These are phyloP conservation scores for Litchi chinensis DNA, from an alignment of 345 rosid species.

Conservation along the genomic window DNA sequence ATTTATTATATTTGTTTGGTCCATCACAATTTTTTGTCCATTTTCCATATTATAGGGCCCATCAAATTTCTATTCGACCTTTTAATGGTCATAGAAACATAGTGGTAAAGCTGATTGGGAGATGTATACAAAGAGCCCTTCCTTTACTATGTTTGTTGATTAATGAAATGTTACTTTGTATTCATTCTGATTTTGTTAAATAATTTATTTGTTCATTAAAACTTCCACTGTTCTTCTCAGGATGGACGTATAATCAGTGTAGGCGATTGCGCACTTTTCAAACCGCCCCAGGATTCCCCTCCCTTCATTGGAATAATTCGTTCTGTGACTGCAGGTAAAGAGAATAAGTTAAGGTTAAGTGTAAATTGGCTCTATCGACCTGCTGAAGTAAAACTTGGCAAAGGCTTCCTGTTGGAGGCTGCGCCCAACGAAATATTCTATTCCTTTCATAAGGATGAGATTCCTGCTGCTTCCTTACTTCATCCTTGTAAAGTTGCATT, in stretches of 20 bases:
- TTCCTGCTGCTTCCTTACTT: constrained; percentile 75
- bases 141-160: not conserved
- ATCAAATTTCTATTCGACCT: not conserved
- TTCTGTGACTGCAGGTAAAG: constrained; percentile 47
- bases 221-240: constrained; percentile 31
- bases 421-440: constrained; percentile 90
- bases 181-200: not conserved
- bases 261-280: constrained; percentile 93
- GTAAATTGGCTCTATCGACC: constrained; percentile 94
- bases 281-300: constrained; percentile 74
- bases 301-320: constrained; percentile 87
- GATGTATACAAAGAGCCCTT: not conserved
- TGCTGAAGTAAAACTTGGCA: constrained; percentile 82
- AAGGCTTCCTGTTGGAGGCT: constrained; percentile 75
- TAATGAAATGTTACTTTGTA: too few species aligned
- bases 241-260: constrained; percentile 81
- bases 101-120: not conserved
- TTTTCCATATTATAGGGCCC: not conserved
- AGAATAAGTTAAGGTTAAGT: constrained; percentile 52
- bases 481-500: constrained; percentile 97
- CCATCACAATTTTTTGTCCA: not conserved
- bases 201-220: not conserved
- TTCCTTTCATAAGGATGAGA: constrained; percentile 93
- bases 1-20: not conserved
- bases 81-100: not conserved